Evolutionary conservation across 306 rosid genomes (phyloP).

Genomic region (Hippophae rhamnoides): DNA sequence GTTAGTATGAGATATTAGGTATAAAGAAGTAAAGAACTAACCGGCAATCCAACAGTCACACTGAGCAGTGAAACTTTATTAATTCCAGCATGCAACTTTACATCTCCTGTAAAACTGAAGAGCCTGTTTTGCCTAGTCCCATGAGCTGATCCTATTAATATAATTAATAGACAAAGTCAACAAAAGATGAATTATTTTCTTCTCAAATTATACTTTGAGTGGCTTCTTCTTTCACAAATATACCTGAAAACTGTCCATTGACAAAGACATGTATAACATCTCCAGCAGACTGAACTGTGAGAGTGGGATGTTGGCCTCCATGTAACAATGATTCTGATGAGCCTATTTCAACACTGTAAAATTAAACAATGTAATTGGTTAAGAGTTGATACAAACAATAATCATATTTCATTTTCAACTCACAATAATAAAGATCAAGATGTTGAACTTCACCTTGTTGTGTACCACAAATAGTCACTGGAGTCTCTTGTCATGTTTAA

Average conservation of each 20-base stretch:
- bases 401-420: not conserved
- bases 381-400: not conserved
- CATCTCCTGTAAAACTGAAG: conserved; percentile 41
- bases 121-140: conserved; percentile 47
- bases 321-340: conserved; percentile 53
- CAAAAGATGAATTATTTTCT: not conserved
- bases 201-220: not conserved
- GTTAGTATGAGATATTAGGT: not conserved
- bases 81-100: conserved; percentile 28
- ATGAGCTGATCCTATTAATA: conserved; percentile 48
- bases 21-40: conserved; percentile 17
- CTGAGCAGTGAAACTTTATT: conserved; percentile 39
- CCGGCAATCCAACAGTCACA: conserved; percentile 38
- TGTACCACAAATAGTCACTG: conserved; percentile 78
- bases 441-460: conserved; percentile 55
- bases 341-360: conserved; percentile 49
- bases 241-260: conserved; percentile 64
- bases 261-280: conserved; percentile 70
- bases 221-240: not conserved
- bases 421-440: not conserved
- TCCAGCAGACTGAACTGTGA: conserved; percentile 59
- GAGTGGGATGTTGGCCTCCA: conserved; percentile 48
- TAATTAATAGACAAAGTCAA: conserved; percentile 3
- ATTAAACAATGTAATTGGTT: conserved; percentile 1
- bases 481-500: conserved; percentile 54